Evolutionary conservation across 1,139 yeast genomes (phyloP).

Genomic region (Pichia sp.): DNA sequence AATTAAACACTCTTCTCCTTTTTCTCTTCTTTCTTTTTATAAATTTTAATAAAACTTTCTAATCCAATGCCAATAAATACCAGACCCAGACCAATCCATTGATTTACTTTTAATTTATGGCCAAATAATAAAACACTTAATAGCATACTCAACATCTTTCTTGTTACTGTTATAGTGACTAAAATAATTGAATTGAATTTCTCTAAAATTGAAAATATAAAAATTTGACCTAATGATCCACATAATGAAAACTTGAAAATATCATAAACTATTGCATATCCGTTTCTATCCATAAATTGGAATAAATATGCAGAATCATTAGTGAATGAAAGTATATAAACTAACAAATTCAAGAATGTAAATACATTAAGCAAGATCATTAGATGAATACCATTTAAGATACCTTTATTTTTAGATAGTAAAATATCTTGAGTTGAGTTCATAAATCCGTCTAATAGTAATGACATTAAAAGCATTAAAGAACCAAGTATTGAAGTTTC

Average conservation of each 20-base stretch:
- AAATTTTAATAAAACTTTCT: slow-evolving; percentile 50
- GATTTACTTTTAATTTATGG: slow-evolving; percentile 54
- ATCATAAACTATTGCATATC: slow-evolving; percentile 51
- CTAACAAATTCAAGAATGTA: slow-evolving; percentile 31
- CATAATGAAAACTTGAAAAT: slow-evolving; percentile 63
- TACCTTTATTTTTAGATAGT: slow-evolving; percentile 42
- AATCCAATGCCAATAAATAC: slow-evolving; percentile 79
- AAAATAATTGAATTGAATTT: slow-evolving; percentile 76
- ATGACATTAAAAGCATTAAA: slow-evolving; percentile 49
- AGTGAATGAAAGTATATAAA: slow-evolving; percentile 40
- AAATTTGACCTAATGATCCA: slow-evolving; percentile 90
- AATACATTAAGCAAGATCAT: slow-evolving; percentile 77
- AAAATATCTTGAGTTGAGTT: slow-evolving; percentile 84
- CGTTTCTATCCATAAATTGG: slow-evolving; percentile 36
- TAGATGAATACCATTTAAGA: slow-evolving; percentile 68
- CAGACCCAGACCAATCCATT: slow-evolving; percentile 71
- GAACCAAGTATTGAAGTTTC: slow-evolving; percentile 53
- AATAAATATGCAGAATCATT: slow-evolving; percentile 46
- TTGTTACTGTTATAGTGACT: slow-evolving; percentile 89
- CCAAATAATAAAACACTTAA: slow-evolving; percentile 82
- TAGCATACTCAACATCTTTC: slow-evolving; percentile 94
- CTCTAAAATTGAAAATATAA: slow-evolving; percentile 79
- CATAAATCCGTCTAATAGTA: slow-evolving; percentile 83
- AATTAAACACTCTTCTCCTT: not conserved
- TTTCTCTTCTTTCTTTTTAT: not conserved